Conservation (phyloP, 2,329 filamentous ascomycete genomes). For the Pseudocercospora fijiensis region DNA sequence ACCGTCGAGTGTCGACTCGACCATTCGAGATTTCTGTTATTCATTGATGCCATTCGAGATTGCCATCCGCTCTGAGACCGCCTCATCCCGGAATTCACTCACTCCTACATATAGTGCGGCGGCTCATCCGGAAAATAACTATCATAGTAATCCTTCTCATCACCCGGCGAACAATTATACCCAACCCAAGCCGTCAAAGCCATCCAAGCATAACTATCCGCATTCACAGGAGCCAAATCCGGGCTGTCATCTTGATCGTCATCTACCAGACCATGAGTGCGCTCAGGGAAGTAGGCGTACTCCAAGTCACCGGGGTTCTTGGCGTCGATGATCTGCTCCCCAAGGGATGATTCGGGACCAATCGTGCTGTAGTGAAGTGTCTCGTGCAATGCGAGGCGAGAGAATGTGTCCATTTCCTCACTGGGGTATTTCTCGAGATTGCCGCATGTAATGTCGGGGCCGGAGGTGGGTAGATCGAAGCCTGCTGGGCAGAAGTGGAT, state of each 20-base stretch:
- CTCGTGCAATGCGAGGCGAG: conserved; percentile 24
- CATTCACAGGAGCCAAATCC: conserved; percentile 17
- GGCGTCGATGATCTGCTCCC: conserved; percentile 11
- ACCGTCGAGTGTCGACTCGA: too few relatives aligned
- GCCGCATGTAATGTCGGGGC: conserved; percentile 13
- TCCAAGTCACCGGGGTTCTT: conserved; percentile 14
- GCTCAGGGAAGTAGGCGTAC: conserved; percentile 16
- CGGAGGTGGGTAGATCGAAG: conserved; percentile 10
- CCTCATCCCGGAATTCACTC: too few relatives aligned
- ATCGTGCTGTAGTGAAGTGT: conserved; percentile 25
- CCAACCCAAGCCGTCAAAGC: conserved; percentile 8
- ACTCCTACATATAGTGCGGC: background rate
- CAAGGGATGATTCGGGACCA: conserved; percentile 11
- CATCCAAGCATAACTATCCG: conserved; percentile 28
- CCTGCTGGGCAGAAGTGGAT: conserved; percentile 24
- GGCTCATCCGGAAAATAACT: conserved; percentile 4
- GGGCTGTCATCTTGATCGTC: conserved; percentile 13
- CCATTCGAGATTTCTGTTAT: too few relatives aligned
- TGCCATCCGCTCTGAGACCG: background rate
- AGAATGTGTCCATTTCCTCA: conserved; percentile 23
- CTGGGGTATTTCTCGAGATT: conserved; percentile 20
- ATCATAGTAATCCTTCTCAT: conserved; percentile 2
- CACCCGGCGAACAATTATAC: conserved; percentile 1
- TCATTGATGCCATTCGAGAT: background rate
- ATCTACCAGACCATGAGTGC: conserved; percentile 22